A percentile compares a stretch with the other conserved stretches of the same genome.
Conservation (phyloP, 2,329 filamentous ascomycete species). For the Exophiala bonariae region DNA sequence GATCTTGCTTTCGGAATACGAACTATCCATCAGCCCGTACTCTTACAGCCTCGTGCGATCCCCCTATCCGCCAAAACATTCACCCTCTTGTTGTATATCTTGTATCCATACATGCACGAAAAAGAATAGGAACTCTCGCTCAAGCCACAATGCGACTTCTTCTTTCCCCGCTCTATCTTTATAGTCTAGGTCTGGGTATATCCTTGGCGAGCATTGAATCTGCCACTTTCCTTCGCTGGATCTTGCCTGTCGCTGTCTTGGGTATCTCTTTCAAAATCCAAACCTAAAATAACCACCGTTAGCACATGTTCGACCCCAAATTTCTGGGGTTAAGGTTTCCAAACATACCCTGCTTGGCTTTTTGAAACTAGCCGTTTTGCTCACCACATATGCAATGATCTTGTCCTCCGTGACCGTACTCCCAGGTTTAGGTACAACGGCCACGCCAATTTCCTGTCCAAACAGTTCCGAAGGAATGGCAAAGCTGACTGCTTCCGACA, state of each 20-base stretch:
- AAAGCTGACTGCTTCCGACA: constrained; percentile 80
- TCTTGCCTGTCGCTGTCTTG: constrained; percentile 90
- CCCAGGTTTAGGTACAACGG: constrained; percentile 70
- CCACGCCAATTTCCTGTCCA: constrained; percentile 77
- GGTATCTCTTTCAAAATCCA: constrained; percentile 84
- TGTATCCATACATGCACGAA: neutral
- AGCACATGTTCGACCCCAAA: neutral
- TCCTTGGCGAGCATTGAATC: constrained; percentile 78
- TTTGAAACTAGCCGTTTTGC: constrained; percentile 79
- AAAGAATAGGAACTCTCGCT: neutral
- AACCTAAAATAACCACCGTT: constrained; percentile 37
- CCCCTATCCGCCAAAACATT: constrained; percentile 17
- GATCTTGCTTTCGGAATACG: too few species aligned
- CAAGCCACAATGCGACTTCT: neutral
- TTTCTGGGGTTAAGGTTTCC: too few species aligned
- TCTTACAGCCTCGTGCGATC: neutral
- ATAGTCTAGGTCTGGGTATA: constrained; percentile 54
- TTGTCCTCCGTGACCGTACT: constrained; percentile 58
- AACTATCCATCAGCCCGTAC: too few species aligned
- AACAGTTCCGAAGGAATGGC: constrained; percentile 80
- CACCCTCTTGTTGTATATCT: constrained; percentile 3
- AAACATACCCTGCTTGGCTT: constrained; percentile 71
- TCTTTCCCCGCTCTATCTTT: constrained; percentile 22
- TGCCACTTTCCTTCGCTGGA: constrained; percentile 82
- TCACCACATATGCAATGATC: constrained; percentile 67